phyloP scores from a whole-genome alignment of 2,329 filamentous ascomycete genomes.

The Stenocarpella maydis region DNA sequence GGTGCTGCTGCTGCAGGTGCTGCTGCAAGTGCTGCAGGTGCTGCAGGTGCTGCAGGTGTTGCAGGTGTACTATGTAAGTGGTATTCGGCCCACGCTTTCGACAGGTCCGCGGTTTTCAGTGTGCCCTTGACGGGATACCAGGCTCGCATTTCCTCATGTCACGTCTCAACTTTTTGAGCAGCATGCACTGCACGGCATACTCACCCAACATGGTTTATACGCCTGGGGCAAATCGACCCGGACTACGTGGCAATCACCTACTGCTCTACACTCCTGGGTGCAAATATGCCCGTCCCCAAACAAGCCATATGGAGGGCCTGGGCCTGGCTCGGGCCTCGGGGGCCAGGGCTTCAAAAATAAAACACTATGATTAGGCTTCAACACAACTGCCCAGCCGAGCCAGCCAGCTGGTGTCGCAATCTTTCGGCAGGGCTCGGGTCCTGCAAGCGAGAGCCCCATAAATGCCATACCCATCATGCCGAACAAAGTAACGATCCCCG shows the following conservation, averaged over 20 bases:
- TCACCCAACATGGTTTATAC: too few relatives aligned
- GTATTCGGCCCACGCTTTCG: constrained; percentile 9
- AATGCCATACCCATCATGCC: background rate
- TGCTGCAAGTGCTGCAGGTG: too few relatives aligned
- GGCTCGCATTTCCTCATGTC: too few relatives aligned
- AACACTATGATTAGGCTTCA: constrained; percentile 14
- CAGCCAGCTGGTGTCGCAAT: constrained; percentile 6
- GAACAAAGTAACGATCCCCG: constrained; percentile 12
- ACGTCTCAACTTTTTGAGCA: too few relatives aligned
- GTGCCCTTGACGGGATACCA: constrained; percentile 9
- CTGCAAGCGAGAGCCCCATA: constrained; percentile 9
- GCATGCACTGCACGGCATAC: too few relatives aligned
- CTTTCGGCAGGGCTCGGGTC: constrained; percentile 13
- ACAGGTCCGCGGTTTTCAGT: constrained; percentile 13
- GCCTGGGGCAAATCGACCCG: background rate
- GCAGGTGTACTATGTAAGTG: too few relatives aligned
- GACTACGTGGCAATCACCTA: background rate
- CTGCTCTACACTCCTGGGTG: background rate
- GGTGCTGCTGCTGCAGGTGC: too few relatives aligned
- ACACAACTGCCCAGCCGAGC: background rate
- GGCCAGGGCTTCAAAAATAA: too few relatives aligned
- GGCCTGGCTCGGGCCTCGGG: background rate
- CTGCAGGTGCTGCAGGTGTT: too few relatives aligned
- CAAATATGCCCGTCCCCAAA: background rate
- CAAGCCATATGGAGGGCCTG: background rate